phyloP scores from a whole-genome alignment of 495 filamentous ascomycete genomes.

The Hapsidospora chrysogenum region DNA sequence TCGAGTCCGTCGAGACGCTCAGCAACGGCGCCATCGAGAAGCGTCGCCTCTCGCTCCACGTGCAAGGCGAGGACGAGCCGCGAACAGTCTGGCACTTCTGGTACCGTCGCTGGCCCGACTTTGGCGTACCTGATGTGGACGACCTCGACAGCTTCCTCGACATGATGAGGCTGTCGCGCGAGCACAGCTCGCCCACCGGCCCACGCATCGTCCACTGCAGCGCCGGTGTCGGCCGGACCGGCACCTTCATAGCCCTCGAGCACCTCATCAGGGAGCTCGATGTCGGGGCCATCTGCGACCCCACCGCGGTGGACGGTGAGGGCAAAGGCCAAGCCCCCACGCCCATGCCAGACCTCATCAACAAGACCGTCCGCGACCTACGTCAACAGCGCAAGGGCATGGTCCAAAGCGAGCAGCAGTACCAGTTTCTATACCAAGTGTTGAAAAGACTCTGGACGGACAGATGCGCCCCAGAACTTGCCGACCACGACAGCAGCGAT shows the following conservation, averaged over 20 bases:
- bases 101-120: conserved; percentile 90
- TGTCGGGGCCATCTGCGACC: conserved; percentile 32
- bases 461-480: no score
- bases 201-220: conserved; percentile 87
- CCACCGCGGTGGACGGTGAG: conserved; percentile 9
- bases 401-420: conserved; percentile 85
- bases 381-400: conserved; percentile 86
- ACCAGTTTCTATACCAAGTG: conserved; percentile 79
- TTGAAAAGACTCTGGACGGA: conserved; percentile 52
- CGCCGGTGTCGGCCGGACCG: conserved; percentile 84
- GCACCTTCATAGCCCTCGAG: conserved; percentile 91
- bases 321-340: background rate
- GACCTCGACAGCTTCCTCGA: conserved; percentile 66
- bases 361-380: conserved; percentile 62
- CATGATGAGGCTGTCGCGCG: conserved; percentile 57
- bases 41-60: conserved; percentile 33
- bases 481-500: conserved; percentile 21
- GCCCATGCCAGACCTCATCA: conserved; percentile 26
- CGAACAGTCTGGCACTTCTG: conserved; percentile 78
- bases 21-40: conserved; percentile 35
- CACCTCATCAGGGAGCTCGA: conserved; percentile 71
- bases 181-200: conserved; percentile 41
- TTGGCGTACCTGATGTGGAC: conserved; percentile 65
- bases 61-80: conserved; percentile 33
- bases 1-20: conserved; percentile 27